Base-by-base conservation (phyloP, 1,284 basidiomycete genomes). In the Tilletia walkeri region DNA sequence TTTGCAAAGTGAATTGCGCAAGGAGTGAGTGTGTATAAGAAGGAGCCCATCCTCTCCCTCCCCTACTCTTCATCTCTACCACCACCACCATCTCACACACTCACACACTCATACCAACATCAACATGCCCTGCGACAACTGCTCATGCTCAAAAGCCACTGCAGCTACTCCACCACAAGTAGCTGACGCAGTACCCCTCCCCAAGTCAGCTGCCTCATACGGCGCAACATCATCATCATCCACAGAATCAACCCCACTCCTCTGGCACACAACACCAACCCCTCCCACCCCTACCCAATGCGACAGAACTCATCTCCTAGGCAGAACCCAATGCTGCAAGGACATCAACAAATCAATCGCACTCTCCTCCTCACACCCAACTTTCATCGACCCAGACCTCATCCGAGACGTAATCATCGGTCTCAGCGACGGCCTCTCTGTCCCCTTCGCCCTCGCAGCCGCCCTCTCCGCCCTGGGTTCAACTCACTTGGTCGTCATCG, bases 341-440 rank as follows among this genome's bases (percentile, higher is more conserved):
- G 90, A 93, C 70, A 88, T 93, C 70, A 91, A 89, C 77, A 88
- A 86, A 59, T 89, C 93, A 73, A 87, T 92, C 24, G 89, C 93
- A 73, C 87, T 92, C 20, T 63, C 59, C 30, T 63, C 59, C 36
- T 63, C 59, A 4, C 73, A 75, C 6, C 61, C 59, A 30, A 48
- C 69, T 45, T 86, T 94, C 49, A 86, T 95, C 69, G 89, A 94
- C 81, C 93, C 93, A 1, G 93, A 94, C 77, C 85, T 94, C 68
- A 88, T 95, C 24, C 89, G 92, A 18, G 93, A 94, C 79, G 76
- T 76, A 68, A 90, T 95, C 74, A 97, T 97, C 77, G 95, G 95
- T 61, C 89, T 98, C 10, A 93, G 92, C 0, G 95, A 99, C 82
- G 95, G 95, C n/a, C 86, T 97, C 63, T 96, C 94, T 0, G 94